Percentiles rank a stretch among this genome's conserved stretches.
Conservation (phyloP, 2,329 filamentous ascomycete genomes). For the Botryotinia globosa region DNA sequence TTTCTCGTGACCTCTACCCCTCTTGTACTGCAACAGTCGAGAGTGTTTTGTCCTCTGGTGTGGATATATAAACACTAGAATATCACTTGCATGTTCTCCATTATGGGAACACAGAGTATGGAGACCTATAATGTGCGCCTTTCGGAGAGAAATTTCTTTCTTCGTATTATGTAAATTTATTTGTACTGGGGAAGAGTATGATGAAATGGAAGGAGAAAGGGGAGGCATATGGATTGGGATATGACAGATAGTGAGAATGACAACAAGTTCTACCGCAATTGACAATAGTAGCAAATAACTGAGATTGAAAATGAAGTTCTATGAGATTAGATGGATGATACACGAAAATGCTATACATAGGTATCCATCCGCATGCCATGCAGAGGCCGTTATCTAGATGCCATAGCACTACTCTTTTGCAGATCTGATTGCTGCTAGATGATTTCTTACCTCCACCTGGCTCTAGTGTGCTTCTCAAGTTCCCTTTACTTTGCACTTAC, state of each 20-base stretch:
- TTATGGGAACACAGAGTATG: fast-evolving
- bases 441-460: too few species aligned
- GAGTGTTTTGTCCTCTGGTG: background rate
- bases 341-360: background rate
- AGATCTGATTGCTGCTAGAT: too few species aligned
- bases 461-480: too few species aligned
- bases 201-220: too few species aligned
- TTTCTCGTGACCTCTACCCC: background rate
- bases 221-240: too few species aligned
- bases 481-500: too few species aligned
- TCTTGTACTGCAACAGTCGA: background rate
- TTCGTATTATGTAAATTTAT: fast-evolving
- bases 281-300: background rate
- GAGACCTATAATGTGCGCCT: background rate
- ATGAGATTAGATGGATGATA: background rate
- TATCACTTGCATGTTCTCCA: background rate
- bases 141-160: too few species aligned
- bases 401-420: too few species aligned
- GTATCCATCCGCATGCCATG: too few species aligned
- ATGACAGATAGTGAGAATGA: background rate
- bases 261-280: background rate
- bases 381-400: background rate
- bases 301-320: fast-evolving
- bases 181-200: too few species aligned
- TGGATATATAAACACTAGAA: background rate